A percentile compares a stretch with the other conserved stretches of the same genome.
Conservation (phyloP, 139 green algal genomes). For the Bryopsis sp. region DNA sequence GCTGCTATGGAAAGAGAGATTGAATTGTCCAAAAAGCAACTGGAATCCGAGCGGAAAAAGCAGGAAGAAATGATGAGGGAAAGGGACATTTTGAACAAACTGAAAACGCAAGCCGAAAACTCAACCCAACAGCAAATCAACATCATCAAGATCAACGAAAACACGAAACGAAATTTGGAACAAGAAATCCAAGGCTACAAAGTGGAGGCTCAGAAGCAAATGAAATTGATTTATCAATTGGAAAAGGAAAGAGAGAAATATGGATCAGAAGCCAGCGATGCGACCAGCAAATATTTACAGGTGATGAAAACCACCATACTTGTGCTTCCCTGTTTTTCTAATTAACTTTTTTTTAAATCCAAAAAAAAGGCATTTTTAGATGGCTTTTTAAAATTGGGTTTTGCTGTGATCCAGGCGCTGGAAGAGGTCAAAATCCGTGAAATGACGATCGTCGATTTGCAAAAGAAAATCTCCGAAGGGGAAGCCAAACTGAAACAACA, state of each 20-base stretch:
- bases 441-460: constrained; percentile 78
- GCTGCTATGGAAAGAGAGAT: constrained; percentile 39
- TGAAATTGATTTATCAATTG: constrained; percentile 55
- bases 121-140: constrained; percentile 71
- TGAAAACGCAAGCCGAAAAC: constrained; percentile 71
- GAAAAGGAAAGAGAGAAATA: constrained; percentile 80
- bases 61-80: constrained; percentile 76
- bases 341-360: neutral
- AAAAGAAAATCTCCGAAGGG: constrained; percentile 76
- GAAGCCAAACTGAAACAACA: constrained; percentile 82
- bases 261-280: constrained; percentile 61
- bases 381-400: neutral
- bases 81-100: constrained; percentile 80
- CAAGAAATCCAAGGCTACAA: constrained; percentile 75
- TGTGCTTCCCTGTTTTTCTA: neutral
- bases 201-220: constrained; percentile 60
- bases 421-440: constrained; percentile 83
- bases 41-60: constrained; percentile 53
- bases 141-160: constrained; percentile 78
- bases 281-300: constrained; percentile 61
- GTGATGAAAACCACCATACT: neutral
- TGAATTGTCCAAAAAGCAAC: constrained; percentile 18
- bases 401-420: constrained; percentile 31
- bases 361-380: neutral
- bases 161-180: constrained; percentile 77